Evolutionary conservation across 2,329 filamentous ascomycete species (phyloP), one percentile per base, ranked within the genome.

Genomic region (Aureobasidium sp.): DNA sequence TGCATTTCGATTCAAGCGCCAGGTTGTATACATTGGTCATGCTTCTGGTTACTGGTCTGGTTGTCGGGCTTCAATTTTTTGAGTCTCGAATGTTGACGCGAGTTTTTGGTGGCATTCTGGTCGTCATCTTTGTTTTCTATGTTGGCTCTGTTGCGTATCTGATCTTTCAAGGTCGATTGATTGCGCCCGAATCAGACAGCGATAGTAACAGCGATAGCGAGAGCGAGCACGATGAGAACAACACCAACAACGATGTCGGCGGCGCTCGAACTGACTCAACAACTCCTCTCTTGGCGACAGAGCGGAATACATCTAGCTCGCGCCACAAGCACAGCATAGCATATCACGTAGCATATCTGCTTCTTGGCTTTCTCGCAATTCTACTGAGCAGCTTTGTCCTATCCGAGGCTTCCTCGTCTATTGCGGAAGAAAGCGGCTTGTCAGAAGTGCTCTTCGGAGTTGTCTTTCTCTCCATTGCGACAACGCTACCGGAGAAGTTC

Each of bases 401-500:
- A 50, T 75, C 79, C 2, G 78, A 78, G 65, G 74, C 74, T 43
- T 73, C 79, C 15, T 70, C 69, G 3, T 71, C 72, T 3, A 73
- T 82, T 43, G 73, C 76, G 7, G 71, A 75, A 15, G 69, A 69
- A 15, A 71, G 81, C 12, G 66, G 70, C 10, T 69, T 82, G 1
- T 81, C 80, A 7, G 75, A 74, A 50, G 74, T 77, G 0, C 68
- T 82, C 34, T 75, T 82, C 57, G 78, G 80, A 9, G 69, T 81
- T 17, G 76, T 77, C 0, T 67, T 82, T 26, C 70, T 84, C 41
- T 75, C 80, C 0, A 73, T 84, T 64, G 81, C 79, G 5, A 84
- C 81, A 0, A 83, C 81, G 0, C 70, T 84, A 1, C 81, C 81
- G 0, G 81, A 83, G 66, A 83, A 83, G 66, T 74, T 82, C 43